Evolutionary conservation across 2,329 filamentous ascomycete species (phyloP).

Genomic region (Penicillium carneum): DNA sequence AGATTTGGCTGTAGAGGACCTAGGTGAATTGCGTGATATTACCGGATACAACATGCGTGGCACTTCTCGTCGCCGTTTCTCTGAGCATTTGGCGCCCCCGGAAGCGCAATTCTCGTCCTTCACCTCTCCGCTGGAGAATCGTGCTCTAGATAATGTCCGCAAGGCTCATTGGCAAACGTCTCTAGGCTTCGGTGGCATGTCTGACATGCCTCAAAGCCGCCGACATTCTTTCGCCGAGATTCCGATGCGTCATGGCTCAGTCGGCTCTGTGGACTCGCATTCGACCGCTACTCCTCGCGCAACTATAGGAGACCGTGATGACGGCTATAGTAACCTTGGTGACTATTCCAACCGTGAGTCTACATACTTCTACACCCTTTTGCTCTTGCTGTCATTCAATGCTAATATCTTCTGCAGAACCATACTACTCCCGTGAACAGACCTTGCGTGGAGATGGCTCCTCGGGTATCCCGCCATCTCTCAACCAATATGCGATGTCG

Average conservation of each 20-base stretch:
- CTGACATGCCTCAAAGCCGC: conserved; percentile 58
- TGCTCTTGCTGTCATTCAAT: conserved; percentile 38
- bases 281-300: conserved; percentile 40
- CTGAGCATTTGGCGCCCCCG: conserved; percentile 53
- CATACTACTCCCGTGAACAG: conserved; percentile 54
- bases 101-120: conserved; percentile 52
- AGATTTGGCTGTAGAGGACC: conserved; percentile 55
- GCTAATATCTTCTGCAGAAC: conserved; percentile 51
- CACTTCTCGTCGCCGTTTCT: conserved; percentile 52
- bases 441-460: conserved; percentile 47
- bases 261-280: conserved; percentile 40
- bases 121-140: conserved; percentile 50
- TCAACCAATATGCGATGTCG: conserved; percentile 52
- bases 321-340: conserved; percentile 46
- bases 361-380: conserved; percentile 43
- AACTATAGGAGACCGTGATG: conserved; percentile 49
- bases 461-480: conserved; percentile 45
- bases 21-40: conserved; percentile 53
- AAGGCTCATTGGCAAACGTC: conserved; percentile 61
- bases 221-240: conserved; percentile 61
- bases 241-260: conserved; percentile 56
- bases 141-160: conserved; percentile 54
- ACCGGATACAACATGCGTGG: conserved; percentile 50
- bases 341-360: conserved; percentile 48
- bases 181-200: conserved; percentile 56